Conservation (phyloP, 2,329 filamentous ascomycete species). For the Didymella exigua region DNA sequence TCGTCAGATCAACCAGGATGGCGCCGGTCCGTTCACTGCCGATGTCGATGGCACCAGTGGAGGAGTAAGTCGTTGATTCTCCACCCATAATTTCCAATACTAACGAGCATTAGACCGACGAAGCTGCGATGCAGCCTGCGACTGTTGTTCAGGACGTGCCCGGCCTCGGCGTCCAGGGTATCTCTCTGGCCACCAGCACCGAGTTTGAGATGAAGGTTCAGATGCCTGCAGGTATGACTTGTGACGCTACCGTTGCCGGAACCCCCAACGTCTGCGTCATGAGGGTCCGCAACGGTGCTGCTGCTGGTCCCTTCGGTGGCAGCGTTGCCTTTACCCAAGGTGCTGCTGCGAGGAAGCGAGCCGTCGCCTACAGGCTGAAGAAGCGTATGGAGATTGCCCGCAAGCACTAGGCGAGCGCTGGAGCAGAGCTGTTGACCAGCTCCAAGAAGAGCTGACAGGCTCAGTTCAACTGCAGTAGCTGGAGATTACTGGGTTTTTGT, state of each 20-base stretch:
- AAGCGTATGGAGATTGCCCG: conserved; percentile 45
- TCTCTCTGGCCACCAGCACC: conserved; percentile 63
- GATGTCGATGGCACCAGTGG: conserved; percentile 68
- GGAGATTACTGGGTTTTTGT: neutral
- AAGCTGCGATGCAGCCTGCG: conserved; percentile 64
- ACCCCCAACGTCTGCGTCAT: conserved; percentile 69
- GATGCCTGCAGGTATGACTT: conserved; percentile 72
- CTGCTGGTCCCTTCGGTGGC: conserved; percentile 70
- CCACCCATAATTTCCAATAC: neutral
- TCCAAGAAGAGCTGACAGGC: neutral
- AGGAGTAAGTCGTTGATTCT: conserved; percentile 44
- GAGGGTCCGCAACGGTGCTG: conserved; percentile 65
- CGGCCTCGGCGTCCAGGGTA: conserved; percentile 61
- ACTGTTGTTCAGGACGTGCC: conserved; percentile 66
- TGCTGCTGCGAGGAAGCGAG: conserved; percentile 63
- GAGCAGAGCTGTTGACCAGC: neutral
- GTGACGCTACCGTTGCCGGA: conserved; percentile 64
- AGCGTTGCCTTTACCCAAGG: conserved; percentile 69
- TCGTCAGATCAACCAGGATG: conserved; percentile 73
- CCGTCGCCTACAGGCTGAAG: conserved; percentile 60
- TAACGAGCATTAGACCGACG: conserved; percentile 51
- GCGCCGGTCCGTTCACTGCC: conserved; percentile 67
- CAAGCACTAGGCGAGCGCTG: conserved; percentile 21
- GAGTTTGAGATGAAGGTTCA: conserved; percentile 69
- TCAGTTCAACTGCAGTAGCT: neutral